phyloP scores from a whole-genome alignment of 2,329 filamentous ascomycete species.

The Pseudofabraea citricarpa region DNA sequence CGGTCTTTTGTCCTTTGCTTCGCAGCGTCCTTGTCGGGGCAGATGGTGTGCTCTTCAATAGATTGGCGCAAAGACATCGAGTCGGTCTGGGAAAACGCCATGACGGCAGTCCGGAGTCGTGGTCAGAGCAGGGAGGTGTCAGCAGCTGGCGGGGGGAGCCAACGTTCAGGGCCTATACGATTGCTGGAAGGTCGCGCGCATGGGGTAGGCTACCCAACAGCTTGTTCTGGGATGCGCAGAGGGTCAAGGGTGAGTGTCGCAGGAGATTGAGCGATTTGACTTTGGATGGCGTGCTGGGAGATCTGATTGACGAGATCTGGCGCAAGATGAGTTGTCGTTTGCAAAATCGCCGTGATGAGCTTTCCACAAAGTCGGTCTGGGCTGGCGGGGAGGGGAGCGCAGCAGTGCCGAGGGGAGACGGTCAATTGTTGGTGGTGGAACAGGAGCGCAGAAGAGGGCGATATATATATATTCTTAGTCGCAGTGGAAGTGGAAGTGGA shows the following conservation, averaged over 20 bases:
- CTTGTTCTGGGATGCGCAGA: no score
- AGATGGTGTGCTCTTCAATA: conserved; percentile 19
- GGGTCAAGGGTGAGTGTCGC: not conserved
- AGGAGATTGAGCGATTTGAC: no score
- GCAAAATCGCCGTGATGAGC: no score
- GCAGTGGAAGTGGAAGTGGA: no score
- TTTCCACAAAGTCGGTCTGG: no score
- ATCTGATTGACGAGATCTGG: not conserved
- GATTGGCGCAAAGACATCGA: conserved; percentile 18
- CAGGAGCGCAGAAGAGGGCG: no score
- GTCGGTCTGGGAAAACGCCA: conserved; percentile 20
- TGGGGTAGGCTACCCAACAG: not conserved
- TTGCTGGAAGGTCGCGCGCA: not conserved
- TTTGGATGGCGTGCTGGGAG: not conserved
- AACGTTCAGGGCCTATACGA: no score
- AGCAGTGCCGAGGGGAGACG: no score
- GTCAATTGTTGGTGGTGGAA: no score
- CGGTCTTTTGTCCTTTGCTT: conserved; percentile 6
- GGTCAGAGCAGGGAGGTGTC: not conserved
- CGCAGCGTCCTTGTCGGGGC: conserved; percentile 6
- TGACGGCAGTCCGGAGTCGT: conserved; percentile 5
- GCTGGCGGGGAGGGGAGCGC: no score
- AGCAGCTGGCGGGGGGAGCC: not conserved
- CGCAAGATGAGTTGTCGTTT: no score
- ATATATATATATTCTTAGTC: no score